These are phyloP conservation scores for Boletus austroedulis DNA, from an alignment of 1,284 basidiomycete genomes.

Conservation along the genomic window DNA sequence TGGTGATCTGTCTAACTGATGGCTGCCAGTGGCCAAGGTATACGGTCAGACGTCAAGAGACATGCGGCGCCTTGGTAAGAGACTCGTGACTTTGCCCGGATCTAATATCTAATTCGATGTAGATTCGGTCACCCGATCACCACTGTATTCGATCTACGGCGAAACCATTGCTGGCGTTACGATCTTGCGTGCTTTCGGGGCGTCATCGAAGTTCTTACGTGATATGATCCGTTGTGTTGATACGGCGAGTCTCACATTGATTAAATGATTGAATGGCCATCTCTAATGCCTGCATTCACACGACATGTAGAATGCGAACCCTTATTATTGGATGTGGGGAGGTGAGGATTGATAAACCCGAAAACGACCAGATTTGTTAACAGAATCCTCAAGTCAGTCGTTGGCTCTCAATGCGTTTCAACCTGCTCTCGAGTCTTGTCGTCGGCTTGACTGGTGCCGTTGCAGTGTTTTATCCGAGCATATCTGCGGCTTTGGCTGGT, in stretches of 20 bases:
- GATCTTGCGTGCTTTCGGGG: slow-evolving; percentile 86
- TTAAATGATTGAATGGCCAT: no score
- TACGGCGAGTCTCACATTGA: slow-evolving; percentile 49
- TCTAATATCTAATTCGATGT: background rate
- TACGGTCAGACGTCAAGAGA: slow-evolving; percentile 85
- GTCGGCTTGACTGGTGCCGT: slow-evolving; percentile 71
- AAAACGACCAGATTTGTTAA: slow-evolving; percentile 1
- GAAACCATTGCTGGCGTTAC: slow-evolving; percentile 89
- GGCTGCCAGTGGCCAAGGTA: slow-evolving; percentile 50
- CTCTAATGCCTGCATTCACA: background rate
- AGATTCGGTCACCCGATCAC: slow-evolving; percentile 89
- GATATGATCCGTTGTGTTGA: slow-evolving; percentile 86
- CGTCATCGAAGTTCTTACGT: slow-evolving; percentile 79
- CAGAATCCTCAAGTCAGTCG: slow-evolving; percentile 56
- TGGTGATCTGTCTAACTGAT: background rate
- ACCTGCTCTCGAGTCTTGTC: slow-evolving; percentile 71
- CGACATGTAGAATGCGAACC: slow-evolving; percentile 61
- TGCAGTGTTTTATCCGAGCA: slow-evolving; percentile 64
- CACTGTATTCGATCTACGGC: slow-evolving; percentile 88
- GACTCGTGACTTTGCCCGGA: background rate
- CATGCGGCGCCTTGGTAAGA: slow-evolving; percentile 79
- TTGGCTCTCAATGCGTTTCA: slow-evolving; percentile 81
- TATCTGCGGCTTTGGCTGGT: slow-evolving; percentile 77
- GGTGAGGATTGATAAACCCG: slow-evolving; percentile 40
- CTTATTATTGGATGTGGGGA: slow-evolving; percentile 84